Evolutionary conservation across 2,329 filamentous ascomycete species (phyloP).

Genomic region (Fusarium xylarioides): DNA sequence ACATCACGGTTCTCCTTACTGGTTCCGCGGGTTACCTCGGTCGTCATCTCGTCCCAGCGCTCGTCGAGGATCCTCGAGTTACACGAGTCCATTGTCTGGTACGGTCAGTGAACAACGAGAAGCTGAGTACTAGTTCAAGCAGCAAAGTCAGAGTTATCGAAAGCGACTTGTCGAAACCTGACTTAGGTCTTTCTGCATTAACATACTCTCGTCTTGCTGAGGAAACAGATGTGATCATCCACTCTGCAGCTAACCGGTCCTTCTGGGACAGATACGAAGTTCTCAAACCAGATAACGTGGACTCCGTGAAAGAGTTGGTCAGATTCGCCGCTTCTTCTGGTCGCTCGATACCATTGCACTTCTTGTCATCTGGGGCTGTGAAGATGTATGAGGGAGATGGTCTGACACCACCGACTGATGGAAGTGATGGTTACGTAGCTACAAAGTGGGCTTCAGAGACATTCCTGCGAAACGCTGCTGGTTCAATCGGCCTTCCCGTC

Average conservation of each 20-base stretch:
- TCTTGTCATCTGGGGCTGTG: not conserved
- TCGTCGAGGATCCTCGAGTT: fast-evolving
- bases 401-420: not conserved
- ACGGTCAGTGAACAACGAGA: not conserved
- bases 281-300: not conserved
- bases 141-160: not conserved
- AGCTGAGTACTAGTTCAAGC: fast-evolving
- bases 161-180: not conserved
- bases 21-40: not conserved
- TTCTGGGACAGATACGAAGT: constrained; percentile 6
- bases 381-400: fast-evolving
- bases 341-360: not conserved
- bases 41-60: not conserved
- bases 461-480: not conserved
- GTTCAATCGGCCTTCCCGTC: not conserved
- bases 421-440: not conserved
- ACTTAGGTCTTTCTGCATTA: not conserved
- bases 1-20: not conserved
- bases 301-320: not conserved
- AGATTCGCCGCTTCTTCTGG: not conserved
- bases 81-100: not conserved
- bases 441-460: not conserved
- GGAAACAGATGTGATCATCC: not conserved
- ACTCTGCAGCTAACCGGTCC: not conserved
- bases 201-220: not conserved